Percentiles rank a stretch among this genome's conserved stretches.
phyloP scores from a whole-genome alignment of 78 protist species.

The Cavenderia fasciculata region DNA sequence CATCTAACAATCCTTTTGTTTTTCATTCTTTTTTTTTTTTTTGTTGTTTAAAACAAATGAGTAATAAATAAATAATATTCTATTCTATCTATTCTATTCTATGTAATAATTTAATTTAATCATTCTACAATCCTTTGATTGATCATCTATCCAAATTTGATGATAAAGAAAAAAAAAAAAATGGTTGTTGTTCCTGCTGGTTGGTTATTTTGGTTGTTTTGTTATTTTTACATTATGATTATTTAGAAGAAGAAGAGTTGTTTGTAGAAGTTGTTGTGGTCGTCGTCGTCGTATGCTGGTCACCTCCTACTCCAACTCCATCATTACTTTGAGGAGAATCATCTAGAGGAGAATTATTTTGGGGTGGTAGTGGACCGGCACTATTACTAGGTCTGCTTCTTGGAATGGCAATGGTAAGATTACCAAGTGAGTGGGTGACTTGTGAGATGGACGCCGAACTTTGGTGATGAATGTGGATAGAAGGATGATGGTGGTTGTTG shows the following conservation, averaged over 20 bases:
- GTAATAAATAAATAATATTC: not conserved
- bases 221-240: no score
- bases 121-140: not conserved
- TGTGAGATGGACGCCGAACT: not conserved
- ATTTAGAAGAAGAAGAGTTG: no score
- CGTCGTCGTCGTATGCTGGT: not conserved
- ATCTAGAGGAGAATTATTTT: no score
- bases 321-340: not conserved
- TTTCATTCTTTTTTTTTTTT: not conserved
- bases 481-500: not conserved
- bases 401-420: not conserved
- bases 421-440: not conserved
- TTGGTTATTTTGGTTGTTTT: not conserved
- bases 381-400: constrained; percentile 14
- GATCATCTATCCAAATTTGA: not conserved
- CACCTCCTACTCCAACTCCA: not conserved
- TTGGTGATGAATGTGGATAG: constrained; percentile 14
- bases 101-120: constrained; percentile 4
- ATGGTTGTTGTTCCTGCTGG: not conserved
- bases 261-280: no score
- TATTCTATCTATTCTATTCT: not conserved
- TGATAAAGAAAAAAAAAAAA: not conserved
- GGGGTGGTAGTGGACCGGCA: constrained; percentile 18
- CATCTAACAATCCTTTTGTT: not conserved
- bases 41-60: not conserved